Evolutionary conservation across 352 stramenopile species (phyloP), one percentile per base, ranked within the genome.

Genomic region (Globisporangium alternatum): DNA sequence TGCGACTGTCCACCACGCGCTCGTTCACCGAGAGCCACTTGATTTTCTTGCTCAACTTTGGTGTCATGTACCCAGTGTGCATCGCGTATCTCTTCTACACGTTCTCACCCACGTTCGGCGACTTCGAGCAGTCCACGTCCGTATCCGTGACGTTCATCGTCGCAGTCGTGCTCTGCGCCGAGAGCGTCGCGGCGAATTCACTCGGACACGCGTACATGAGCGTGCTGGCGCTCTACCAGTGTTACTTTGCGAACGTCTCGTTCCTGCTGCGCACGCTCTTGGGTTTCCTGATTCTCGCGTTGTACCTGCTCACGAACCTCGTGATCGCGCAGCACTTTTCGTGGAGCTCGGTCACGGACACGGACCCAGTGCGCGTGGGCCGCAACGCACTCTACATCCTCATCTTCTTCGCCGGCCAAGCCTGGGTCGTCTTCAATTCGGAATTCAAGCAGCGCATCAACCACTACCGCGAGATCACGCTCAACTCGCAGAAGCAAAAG

Each of bases 401-500:
- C 65, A 74, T 93, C 39, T 94, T 93, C 70, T 90, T 94, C 41
- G 76, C 64, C 1, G 81, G 77, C 5, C 84, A 95, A 47, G 80
- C 81, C 2, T 91, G 86, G 83, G 83, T 91, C n/a, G 81, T 96
- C 2, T 90, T 94, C 66, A 89, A 91, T 52, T 91, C 81, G 30
- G 84, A 93, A 62, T 93, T 89, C 66, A 95, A 93, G 59, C 81
- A 93, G 52, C 85, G 87, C n/a, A 93, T 93, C 70, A 92, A 95
- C 53, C 82, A 95, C 61, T 91, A 90, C 64, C 77, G 84, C 0
- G 84, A 93, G 56, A 89, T 91, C 65, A 92, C 83, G 33, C 74
- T 91, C 53, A 86, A 92, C 68, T 88, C 82, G 21, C 82, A 93
- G 62, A 90, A 90, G 67, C 85, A 94, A 48, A 93, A 94, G 57